Evolutionary conservation across 2,329 filamentous ascomycete species (phyloP).

Genomic region (Geoglossum cookeanum): DNA sequence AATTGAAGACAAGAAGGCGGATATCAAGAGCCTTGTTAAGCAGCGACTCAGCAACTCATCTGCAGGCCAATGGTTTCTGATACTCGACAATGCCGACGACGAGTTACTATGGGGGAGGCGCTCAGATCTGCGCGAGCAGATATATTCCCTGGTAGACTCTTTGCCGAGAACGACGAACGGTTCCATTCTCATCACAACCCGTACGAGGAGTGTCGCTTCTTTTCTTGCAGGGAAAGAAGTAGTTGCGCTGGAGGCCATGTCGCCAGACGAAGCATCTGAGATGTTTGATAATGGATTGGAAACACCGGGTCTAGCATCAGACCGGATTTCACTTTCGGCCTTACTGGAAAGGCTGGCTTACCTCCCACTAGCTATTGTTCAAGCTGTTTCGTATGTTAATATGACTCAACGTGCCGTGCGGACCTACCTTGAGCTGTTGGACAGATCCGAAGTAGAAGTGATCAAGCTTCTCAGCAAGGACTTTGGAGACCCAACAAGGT

Average conservation of each 20-base stretch:
- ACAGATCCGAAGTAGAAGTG: slow-evolving; percentile 12
- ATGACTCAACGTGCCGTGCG: slow-evolving; percentile 10
- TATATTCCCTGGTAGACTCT: slow-evolving; percentile 11
- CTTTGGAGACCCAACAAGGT: slow-evolving; percentile 17
- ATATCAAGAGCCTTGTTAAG: slow-evolving; percentile 22
- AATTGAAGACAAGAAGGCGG: slow-evolving; percentile 16
- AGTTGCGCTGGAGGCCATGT: slow-evolving; percentile 12
- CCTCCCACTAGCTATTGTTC: slow-evolving; percentile 20
- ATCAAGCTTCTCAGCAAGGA: slow-evolving; percentile 17
- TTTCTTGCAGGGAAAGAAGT: slow-evolving; percentile 8
- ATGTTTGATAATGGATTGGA: slow-evolving; percentile 4
- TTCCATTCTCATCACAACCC: slow-evolving; percentile 17
- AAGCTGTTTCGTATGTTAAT: slow-evolving; percentile 21
- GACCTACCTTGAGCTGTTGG: slow-evolving; percentile 10
- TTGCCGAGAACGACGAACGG: slow-evolving; percentile 17
- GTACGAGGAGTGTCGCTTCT: slow-evolving; percentile 6
- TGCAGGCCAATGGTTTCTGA: slow-evolving; percentile 21
- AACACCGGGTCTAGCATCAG: too few species aligned
- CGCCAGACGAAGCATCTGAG: slow-evolving; percentile 8
- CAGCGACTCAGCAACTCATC: slow-evolving; percentile 14
- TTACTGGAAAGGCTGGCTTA: slow-evolving; percentile 9
- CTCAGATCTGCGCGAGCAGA: slow-evolving; percentile 12
- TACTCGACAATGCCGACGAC: slow-evolving; percentile 27
- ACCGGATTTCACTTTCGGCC: too few species aligned
- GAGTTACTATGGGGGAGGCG: slow-evolving; percentile 9